Evolutionary conservation across 1,139 yeast genomes (phyloP).

Genomic region (Sugiyamaella japonica): DNA sequence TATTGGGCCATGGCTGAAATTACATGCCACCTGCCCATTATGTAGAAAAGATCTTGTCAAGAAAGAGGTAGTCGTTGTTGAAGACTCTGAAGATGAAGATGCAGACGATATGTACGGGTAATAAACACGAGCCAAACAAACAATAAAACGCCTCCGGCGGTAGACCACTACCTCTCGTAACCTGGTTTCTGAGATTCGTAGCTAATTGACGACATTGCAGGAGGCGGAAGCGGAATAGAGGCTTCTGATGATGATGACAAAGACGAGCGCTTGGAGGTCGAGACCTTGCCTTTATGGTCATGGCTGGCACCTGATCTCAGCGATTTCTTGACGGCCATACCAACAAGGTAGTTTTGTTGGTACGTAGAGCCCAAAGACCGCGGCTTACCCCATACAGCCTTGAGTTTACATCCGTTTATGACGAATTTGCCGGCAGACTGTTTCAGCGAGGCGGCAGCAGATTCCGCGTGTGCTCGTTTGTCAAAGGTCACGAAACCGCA

Average conservation of each 20-base stretch:
- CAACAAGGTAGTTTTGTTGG: constrained; percentile 53
- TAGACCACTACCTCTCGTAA: constrained; percentile 6
- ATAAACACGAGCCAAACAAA: background rate
- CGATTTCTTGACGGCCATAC: constrained; percentile 57
- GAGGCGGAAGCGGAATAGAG: constrained; percentile 20
- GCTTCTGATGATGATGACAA: background rate
- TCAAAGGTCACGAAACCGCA: constrained; percentile 64
- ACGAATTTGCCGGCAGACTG: constrained; percentile 35
- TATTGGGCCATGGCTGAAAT: constrained; percentile 82
- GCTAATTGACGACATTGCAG: constrained; percentile 19
- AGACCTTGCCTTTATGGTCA: background rate
- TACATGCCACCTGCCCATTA: constrained; percentile 82
- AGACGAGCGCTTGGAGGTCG: background rate
- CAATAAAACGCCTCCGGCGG: background rate
- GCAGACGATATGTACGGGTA: constrained; percentile 80
- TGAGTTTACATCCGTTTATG: constrained; percentile 51
- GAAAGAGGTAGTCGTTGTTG: constrained; percentile 46
- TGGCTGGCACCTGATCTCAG: constrained; percentile 43
- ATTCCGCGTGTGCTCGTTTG: constrained; percentile 54
- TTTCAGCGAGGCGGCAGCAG: constrained; percentile 47
- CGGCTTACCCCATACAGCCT: constrained; percentile 68
- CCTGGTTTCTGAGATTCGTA: constrained; percentile 25
- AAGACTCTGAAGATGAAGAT: constrained; percentile 67
- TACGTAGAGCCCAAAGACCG: constrained; percentile 50
- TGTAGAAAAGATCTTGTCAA: constrained; percentile 73